Base-by-base conservation (phyloP, 345 rosid genomes). In the Anastatica hierochuntica region DNA sequence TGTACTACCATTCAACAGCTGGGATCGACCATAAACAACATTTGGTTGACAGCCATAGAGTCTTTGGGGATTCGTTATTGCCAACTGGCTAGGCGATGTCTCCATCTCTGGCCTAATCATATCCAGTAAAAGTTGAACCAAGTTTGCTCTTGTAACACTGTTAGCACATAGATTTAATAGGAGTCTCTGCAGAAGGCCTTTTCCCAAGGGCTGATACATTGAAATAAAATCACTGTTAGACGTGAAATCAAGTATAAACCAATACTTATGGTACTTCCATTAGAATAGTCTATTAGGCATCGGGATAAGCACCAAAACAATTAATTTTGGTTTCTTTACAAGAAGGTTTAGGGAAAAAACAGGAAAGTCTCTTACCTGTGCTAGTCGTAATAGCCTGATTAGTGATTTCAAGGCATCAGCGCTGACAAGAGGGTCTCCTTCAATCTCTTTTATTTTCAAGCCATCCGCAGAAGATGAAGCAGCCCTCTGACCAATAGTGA, bases 11-110 rank as follows among this genome's bases (percentile, higher is more conserved):
- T 49, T 19, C 24, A 41, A 33, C 26, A 50, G 73, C 52, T 81
- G 96, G 14, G 98, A 89, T 38, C 95, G 94, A 55, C 95, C 82
- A 79, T 90, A 90, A 77, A 82, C 78, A 49, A 82, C 95, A 53
- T 82, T 90, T 67, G 71, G 79, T 74, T 82, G 98, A 74, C 98
- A 87, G 39, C 79, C 95, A 79, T 90, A 87, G 17, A 90, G 92
- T 41, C 96, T 66, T n/a, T 48, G 56, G 56, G 79, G 83, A 69
- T 71, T 82, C 18, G 80, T 77, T 46, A 87, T 79, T 64, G 79
- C 96, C 13, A 67, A 60, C 52, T 67, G 60, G 67, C 71, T 78
- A 44, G 61, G 78, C 74, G 71, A 71, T 56, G 85, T 83, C 71
- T 78, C 82, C 70, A 87, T 78, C 72, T 84, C 95, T 42, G 77